Conservation (phyloP, 1,284 basidiomycete genomes). For the Leccinum pachyderme region DNA sequence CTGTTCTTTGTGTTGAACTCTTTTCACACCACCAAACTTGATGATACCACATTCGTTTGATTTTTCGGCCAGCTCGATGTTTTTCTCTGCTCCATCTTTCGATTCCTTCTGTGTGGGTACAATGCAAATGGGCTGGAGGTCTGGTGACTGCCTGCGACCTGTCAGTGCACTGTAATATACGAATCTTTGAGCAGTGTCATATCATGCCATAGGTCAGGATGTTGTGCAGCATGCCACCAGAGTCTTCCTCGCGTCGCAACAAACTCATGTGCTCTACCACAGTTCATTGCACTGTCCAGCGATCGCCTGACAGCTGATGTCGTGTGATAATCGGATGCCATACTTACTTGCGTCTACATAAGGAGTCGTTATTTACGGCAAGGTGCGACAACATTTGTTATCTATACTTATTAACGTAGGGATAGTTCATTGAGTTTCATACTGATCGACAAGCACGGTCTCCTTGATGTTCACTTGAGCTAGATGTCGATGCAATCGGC, state of each 20-base stretch:
- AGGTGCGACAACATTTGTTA: neutral
- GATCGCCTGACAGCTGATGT: too few species aligned
- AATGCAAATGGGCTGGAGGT: neutral
- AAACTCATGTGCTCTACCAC: neutral
- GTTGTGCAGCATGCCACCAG: neutral
- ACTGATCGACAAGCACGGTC: neutral
- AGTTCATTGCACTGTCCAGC: too few species aligned
- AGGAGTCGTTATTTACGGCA: neutral
- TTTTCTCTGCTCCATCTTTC: neutral
- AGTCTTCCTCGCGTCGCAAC: neutral
- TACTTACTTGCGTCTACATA: neutral
- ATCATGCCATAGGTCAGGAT: neutral
- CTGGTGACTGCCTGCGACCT: neutral
- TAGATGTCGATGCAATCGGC: neutral
- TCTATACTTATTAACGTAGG: neutral
- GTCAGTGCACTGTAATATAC: neutral
- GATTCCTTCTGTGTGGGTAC: neutral
- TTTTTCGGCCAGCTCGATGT: neutral
- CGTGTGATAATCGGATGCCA: neutral
- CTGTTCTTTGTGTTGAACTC: neutral
- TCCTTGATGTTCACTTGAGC: neutral
- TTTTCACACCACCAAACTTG: conserved; percentile 1
- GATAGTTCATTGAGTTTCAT: conserved; percentile 1
- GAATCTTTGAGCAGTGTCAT: neutral
- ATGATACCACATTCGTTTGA: conserved; percentile 25